Evolutionary conservation across 176 grass and related monocot genomes (phyloP).

Genomic region (Avena insularis): DNA sequence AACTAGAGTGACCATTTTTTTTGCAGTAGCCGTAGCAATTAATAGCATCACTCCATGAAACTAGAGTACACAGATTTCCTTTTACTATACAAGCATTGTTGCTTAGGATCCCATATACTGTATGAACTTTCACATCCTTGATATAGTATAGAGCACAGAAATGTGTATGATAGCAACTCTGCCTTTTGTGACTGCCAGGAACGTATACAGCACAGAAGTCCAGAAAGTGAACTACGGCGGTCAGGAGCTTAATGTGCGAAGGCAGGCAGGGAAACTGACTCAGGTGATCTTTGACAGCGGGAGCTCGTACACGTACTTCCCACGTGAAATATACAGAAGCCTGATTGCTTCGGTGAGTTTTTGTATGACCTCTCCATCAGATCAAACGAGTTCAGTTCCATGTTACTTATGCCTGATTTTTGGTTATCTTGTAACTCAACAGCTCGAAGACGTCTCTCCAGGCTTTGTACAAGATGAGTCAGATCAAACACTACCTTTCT

Average conservation of each 20-base stretch:
- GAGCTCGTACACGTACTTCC: slow-evolving; percentile 83
- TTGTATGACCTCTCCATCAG: not conserved
- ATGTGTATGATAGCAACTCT: not conserved
- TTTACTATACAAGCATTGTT: not conserved
- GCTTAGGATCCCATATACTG: not conserved
- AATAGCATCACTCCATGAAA: not conserved
- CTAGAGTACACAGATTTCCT: not conserved
- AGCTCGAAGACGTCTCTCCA: slow-evolving; percentile 57
- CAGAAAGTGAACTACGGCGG: slow-evolving; percentile 62
- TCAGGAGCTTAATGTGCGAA: slow-evolving; percentile 49
- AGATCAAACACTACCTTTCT: slow-evolving; percentile 79
- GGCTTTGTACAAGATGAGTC: slow-evolving; percentile 74
- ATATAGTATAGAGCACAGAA: no score
- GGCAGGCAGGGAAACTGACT: slow-evolving; percentile 51
- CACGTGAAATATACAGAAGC: slow-evolving; percentile 57
- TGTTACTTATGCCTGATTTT: not conserved
- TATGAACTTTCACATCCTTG: not conserved
- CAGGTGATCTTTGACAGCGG: slow-evolving; percentile 82
- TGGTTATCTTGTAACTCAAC: slow-evolving; percentile 34
- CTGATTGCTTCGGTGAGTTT: slow-evolving; percentile 69
- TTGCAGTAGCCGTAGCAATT: not conserved
- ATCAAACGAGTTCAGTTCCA: not conserved
- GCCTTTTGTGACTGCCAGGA: slow-evolving; percentile 51
- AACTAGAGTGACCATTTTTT: not conserved
- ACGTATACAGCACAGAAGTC: slow-evolving; percentile 55